Conservation (phyloP, 495 filamentous ascomycete genomes). For the Thozetella sp. region DNA sequence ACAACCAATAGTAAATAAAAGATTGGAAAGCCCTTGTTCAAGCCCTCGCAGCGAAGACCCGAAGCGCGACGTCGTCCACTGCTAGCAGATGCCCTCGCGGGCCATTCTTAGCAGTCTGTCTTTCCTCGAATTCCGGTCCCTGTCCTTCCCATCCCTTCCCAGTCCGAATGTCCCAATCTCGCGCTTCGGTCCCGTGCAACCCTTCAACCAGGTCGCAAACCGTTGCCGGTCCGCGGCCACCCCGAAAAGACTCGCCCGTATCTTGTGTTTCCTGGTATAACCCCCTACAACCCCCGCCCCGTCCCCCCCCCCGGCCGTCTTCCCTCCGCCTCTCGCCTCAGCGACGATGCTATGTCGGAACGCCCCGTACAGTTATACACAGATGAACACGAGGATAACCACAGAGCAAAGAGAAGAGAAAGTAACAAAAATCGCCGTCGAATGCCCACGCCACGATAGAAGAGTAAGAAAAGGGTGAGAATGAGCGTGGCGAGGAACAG, state of each 20-base stretch:
- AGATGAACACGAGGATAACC: slow-evolving; percentile 13
- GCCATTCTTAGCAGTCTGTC: not conserved
- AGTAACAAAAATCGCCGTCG: not conserved
- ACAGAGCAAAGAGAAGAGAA: not conserved
- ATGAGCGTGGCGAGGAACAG: slow-evolving; percentile 6
- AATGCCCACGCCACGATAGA: slow-evolving; percentile 1
- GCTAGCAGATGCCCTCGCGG: not conserved
- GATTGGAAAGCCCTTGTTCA: not conserved
- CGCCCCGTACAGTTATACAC: not conserved
- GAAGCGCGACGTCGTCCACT: not conserved
- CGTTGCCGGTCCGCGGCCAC: not conserved
- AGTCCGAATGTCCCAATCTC: not conserved
- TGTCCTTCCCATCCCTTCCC: not conserved
- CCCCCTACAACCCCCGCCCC: no score
- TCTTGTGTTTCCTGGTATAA: no score
- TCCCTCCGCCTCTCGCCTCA: not conserved
- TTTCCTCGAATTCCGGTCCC: not conserved
- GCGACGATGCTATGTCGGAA: not conserved
- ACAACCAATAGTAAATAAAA: not conserved
- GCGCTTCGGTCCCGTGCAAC: not conserved
- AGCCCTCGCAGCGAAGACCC: not conserved
- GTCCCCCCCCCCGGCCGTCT: not conserved
- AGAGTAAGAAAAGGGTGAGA: slow-evolving; percentile 11
- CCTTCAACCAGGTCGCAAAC: not conserved
- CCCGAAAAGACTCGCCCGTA: no score